Evolutionary conservation across 225 moss, liverwort and hornwort species (phyloP), one percentile per base, ranked within the genome.

Genomic region (Rhytidiadelphus loreus): DNA sequence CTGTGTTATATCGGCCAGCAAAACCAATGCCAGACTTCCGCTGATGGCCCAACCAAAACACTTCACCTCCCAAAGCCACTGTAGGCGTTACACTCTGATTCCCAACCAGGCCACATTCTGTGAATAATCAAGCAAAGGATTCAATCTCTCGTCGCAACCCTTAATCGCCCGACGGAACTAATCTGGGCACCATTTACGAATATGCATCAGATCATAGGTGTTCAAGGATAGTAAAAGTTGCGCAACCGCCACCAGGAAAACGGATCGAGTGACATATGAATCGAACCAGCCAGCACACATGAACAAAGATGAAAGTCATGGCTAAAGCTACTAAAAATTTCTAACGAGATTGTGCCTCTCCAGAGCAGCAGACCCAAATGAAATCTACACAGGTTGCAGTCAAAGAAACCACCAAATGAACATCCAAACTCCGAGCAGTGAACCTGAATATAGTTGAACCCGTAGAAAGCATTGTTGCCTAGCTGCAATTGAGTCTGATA

Each of bases 11-110:
- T 84, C 99, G 99, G 65, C 95, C 97, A 88, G 99, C 99, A 95
- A 99, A 97, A 86, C 99, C 99, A 91, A 97, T 94, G 53, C 99
- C 99, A 43, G 99, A 99, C 93, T 99, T 99, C 60, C 99, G 94
- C 88, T 99, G 99, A 92, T 99, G 99, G 35, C 97, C 99, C 88
- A 99, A 90, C 99, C 99, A 99, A 88, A 99, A 99, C 62, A 96
- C 96, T 95, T 99, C 99, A 90, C 99, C 99, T 93, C 99, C 99
- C 83, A 99, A 90, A 85, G 97, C 96, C 65, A 99, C 65, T 74
- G 97, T 96, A 62, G 99, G 97, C 88, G 97, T 93, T 81, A 99
- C 92, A 92, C 97, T 97, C 99, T 99, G 91, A 84, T 91, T 87
- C 81, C 85, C 85, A 92, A 90, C 77, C 92, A 90, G 68, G 77